Evolutionary conservation across 2,329 filamentous ascomycete species (phyloP).

Genomic region (Diaporthe sp.): DNA sequence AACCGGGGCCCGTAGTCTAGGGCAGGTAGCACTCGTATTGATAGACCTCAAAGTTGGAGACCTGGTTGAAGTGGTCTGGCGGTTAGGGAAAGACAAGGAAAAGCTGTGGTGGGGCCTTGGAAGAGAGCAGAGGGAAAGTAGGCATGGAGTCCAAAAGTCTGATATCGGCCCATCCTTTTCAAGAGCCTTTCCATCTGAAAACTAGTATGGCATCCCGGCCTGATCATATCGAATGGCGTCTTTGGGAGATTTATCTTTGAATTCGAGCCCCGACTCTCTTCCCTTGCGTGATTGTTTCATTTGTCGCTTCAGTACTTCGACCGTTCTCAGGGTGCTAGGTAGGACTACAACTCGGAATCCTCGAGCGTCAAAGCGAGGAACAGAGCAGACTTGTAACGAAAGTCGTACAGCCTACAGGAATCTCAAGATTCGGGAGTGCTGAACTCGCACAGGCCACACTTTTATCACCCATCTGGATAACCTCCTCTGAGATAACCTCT

Average conservation of each 20-base stretch:
- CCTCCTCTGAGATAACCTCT: background rate
- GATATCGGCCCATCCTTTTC: background rate
- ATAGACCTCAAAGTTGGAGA: background rate
- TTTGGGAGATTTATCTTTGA: background rate
- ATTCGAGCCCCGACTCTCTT: background rate
- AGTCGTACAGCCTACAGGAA: background rate
- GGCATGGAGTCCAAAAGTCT: background rate
- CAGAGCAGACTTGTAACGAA: background rate
- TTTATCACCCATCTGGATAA: background rate
- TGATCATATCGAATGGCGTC: background rate
- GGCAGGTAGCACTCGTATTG: background rate
- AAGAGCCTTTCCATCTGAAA: background rate
- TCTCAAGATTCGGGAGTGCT: background rate
- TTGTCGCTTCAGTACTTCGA: background rate
- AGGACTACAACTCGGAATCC: background rate
- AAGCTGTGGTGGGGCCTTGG: too few species aligned
- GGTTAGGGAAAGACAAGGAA: background rate
- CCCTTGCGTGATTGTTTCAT: background rate
- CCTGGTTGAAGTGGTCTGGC: too few species aligned
- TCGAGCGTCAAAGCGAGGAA: background rate
- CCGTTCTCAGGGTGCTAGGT: too few species aligned
- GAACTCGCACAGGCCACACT: background rate
- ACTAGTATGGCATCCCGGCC: background rate
- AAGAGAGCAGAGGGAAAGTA: background rate
- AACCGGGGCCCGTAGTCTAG: too few species aligned